Percentiles rank a stretch among this genome's conserved stretches.
Conservation (phyloP, 169 alveolate species). For the Plasmodium inui region DNA sequence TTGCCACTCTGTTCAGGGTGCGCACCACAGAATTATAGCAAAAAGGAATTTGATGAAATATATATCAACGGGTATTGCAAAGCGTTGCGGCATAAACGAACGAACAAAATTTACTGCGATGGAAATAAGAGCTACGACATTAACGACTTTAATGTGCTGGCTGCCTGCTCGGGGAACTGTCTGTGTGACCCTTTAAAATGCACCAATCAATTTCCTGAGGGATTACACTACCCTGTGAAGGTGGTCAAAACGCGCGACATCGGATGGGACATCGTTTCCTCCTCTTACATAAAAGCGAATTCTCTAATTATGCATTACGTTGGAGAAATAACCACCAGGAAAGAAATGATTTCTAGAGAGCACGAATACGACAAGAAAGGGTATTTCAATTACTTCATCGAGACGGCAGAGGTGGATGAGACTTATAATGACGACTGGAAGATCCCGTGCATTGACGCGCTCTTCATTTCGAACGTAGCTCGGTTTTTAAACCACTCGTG, state of each 20-base stretch:
- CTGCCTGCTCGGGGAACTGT: conserved; percentile 85
- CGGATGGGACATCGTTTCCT: conserved; percentile 85
- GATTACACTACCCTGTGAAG: conserved; percentile 84
- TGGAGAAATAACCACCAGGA: conserved; percentile 88
- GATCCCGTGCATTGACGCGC: conserved; percentile 89
- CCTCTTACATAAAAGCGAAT: conserved; percentile 81
- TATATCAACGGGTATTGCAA: conserved; percentile 81
- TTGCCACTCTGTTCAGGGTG: conserved; percentile 84
- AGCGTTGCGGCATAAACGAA: conserved; percentile 77
- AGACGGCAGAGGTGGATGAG: conserved; percentile 83
- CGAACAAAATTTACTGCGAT: conserved; percentile 77
- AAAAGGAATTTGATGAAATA: conserved; percentile 72
- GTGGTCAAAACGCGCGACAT: conserved; percentile 79
- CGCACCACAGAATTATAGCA: conserved; percentile 75
- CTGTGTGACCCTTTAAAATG: conserved; percentile 84
- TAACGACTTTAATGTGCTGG: conserved; percentile 78
- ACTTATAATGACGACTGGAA: conserved; percentile 87
- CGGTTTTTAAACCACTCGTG: conserved; percentile 92
- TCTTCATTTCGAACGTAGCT: conserved; percentile 88
- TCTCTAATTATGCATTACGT: conserved; percentile 90
- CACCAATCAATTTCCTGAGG: conserved; percentile 81
- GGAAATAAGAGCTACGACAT: conserved; percentile 81
- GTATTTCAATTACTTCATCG: conserved; percentile 84
- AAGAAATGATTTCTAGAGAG: conserved; percentile 87
- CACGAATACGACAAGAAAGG: conserved; percentile 86